A percentile compares a stretch with the other conserved stretches of the same genome.
These are phyloP conservation scores for Phoenix dactylifera DNA, from an alignment of 176 grass and related monocot species.

Conservation along the genomic window DNA sequence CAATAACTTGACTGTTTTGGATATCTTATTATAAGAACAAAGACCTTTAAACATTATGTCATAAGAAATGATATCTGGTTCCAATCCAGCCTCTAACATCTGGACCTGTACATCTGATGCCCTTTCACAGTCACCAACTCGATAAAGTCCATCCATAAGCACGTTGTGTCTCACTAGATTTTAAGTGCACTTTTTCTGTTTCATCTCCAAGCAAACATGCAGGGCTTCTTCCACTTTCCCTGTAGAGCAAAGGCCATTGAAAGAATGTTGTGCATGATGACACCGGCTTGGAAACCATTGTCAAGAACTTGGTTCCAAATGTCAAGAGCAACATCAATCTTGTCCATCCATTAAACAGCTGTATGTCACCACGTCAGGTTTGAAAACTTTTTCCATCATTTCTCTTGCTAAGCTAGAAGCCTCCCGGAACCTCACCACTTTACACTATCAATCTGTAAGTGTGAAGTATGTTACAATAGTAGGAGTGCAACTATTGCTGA, in stretches of 20 bases:
- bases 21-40: slow-evolving; percentile 66
- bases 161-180: slow-evolving; percentile 82
- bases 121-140: slow-evolving; percentile 38
- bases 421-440: slow-evolving; percentile 68
- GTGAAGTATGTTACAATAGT: slow-evolving; percentile 82
- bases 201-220: slow-evolving; percentile 47
- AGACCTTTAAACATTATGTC: slow-evolving; percentile 78
- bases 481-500: slow-evolving; percentile 36
- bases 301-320: slow-evolving; percentile 59
- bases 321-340: slow-evolving; percentile 54
- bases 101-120: slow-evolving; percentile 53
- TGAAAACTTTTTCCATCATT: slow-evolving; percentile 69
- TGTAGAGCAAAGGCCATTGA: slow-evolving; percentile 75
- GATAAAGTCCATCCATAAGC: slow-evolving; percentile 77
- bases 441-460: slow-evolving; percentile 70
- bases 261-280: slow-evolving; percentile 69
- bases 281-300: slow-evolving; percentile 45
- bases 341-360: slow-evolving; percentile 67
- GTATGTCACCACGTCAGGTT: slow-evolving; percentile 52
- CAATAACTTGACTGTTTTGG: slow-evolving; percentile 54
- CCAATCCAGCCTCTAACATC: slow-evolving; percentile 53
- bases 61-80: slow-evolving; percentile 78
- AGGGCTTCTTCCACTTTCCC: slow-evolving; percentile 69
- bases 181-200: slow-evolving; percentile 56
- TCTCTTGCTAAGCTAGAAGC: slow-evolving; percentile 63